Conservation (phyloP, 306 rosid species). For the Cotoneaster glaucophyllus region DNA sequence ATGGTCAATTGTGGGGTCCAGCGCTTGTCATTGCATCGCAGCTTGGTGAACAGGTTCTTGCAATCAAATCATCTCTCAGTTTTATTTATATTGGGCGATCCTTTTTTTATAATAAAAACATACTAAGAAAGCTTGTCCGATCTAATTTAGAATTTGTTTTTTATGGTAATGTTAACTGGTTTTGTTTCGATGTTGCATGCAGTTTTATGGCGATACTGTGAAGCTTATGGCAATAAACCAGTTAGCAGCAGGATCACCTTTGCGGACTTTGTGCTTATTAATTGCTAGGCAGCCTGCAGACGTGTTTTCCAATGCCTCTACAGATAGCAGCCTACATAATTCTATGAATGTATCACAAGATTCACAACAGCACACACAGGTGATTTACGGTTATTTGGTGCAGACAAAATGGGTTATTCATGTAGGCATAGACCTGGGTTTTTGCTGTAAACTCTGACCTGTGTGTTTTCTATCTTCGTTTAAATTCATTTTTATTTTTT, state of each 20-base stretch:
- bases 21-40: slow-evolving; percentile 66
- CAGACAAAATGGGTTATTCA: not conserved
- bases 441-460: not conserved
- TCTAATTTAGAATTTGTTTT: not conserved
- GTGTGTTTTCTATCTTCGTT: not conserved
- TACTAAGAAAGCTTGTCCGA: not conserved
- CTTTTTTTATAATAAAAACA: not conserved
- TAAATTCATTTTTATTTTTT: not conserved
- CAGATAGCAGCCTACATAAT: slow-evolving; percentile 20
- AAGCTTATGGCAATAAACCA: slow-evolving; percentile 69
- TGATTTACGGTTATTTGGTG: slow-evolving; percentile 10
- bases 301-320: slow-evolving; percentile 36
- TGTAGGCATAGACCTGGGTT: not conserved
- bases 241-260: slow-evolving; percentile 59
- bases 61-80: not conserved
- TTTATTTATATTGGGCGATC: not conserved
- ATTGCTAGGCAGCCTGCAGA: slow-evolving; percentile 72
- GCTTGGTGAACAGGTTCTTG: slow-evolving; percentile 62
- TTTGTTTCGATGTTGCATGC: slow-evolving; percentile 20
- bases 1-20: slow-evolving; percentile 82
- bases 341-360: slow-evolving; percentile 21
- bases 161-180: slow-evolving; percentile 2
- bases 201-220: slow-evolving; percentile 64
- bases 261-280: slow-evolving; percentile 63
- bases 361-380: slow-evolving; percentile 48